Conservation (phyloP, 2,329 filamentous ascomycete genomes). For the Lasiodiplodia hormozganensis region DNA sequence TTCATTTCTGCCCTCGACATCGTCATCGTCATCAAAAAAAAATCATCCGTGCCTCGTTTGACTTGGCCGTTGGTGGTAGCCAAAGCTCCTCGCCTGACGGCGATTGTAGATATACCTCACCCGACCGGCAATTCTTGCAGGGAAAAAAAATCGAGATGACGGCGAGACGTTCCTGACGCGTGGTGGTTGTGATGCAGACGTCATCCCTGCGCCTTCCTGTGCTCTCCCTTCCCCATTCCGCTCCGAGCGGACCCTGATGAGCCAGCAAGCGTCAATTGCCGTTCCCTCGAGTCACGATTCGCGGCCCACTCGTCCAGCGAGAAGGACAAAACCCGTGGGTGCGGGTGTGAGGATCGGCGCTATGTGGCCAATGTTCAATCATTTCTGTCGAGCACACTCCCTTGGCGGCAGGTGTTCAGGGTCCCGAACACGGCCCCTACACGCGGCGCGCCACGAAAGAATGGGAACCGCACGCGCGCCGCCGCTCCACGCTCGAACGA, state of each 20-base stretch:
- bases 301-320: background rate
- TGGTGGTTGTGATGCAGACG: background rate
- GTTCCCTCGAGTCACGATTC: background rate
- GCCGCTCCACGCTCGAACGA: background rate
- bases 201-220: background rate
- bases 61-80: background rate
- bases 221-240: background rate
- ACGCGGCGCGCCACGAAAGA: slow-evolving; percentile 4
- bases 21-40: background rate
- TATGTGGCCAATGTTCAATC: background rate
- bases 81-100: background rate
- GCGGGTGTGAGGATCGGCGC: slow-evolving; percentile 20
- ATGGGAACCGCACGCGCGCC: background rate
- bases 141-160: background rate
- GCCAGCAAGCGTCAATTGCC: background rate
- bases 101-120: background rate
- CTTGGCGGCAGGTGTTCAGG: slow-evolving; percentile 4
- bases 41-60: slow-evolving; percentile 13
- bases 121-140: background rate
- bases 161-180: background rate
- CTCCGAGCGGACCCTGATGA: background rate
- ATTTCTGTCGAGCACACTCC: background rate
- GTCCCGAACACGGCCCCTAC: slow-evolving; percentile 19
- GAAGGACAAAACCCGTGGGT: background rate
- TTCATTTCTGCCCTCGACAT: slow-evolving; percentile 1